phyloP scores from a whole-genome alignment of 106 monocot species.

The Triglochin maritima region DNA sequence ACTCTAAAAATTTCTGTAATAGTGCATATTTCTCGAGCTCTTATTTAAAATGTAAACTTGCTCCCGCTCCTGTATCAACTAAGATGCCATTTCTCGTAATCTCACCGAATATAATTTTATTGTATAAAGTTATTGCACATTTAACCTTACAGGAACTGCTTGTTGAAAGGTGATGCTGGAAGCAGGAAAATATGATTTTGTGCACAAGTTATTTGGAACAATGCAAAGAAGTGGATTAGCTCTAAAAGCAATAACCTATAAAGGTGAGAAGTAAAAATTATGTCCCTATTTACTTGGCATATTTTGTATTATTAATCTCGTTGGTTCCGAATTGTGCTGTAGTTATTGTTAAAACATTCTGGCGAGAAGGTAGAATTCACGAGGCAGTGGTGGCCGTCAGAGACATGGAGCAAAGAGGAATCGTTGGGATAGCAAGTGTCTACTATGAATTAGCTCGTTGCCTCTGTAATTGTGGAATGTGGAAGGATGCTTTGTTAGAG shows the following conservation, averaged over 20 bases:
- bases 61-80: no score
- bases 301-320: neutral
- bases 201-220: constrained; percentile 75
- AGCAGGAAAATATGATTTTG: constrained; percentile 65
- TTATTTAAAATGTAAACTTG: no score
- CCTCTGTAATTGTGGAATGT: constrained; percentile 73
- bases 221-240: constrained; percentile 69
- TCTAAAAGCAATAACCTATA: constrained; percentile 74
- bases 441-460: constrained; percentile 96
- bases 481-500: constrained; percentile 80
- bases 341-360: constrained; percentile 83
- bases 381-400: constrained; percentile 65
- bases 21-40: no score
- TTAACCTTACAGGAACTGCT: constrained; percentile 38
- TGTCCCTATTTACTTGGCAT: neutral
- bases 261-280: constrained; percentile 31
- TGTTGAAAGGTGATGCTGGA: constrained; percentile 92
- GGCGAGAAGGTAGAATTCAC: constrained; percentile 67
- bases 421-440: constrained; percentile 68
- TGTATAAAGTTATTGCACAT: no score
- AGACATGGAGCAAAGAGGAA: constrained; percentile 80
- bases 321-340: constrained; percentile 5
- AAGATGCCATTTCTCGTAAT: no score
- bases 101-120: no score
- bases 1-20: no score